These are phyloP conservation scores for Amanita rubescens DNA, from an alignment of 768 basidiomycete genomes.

Conservation along the genomic window DNA sequence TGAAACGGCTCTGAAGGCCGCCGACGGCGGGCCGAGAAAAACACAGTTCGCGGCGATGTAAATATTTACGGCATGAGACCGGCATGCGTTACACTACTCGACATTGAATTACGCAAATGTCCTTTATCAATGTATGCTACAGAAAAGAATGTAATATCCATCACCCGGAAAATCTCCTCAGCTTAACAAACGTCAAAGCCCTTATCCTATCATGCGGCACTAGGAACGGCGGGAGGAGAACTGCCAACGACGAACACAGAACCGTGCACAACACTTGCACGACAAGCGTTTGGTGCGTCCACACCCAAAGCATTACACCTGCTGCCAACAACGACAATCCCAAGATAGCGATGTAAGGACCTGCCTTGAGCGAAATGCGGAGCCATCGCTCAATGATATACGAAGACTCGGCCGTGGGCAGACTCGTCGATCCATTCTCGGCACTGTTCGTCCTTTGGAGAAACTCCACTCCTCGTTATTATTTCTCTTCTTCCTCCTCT, in stretches of 20 bases:
- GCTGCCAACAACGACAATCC: not conserved
- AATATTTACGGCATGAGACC: too few relatives aligned
- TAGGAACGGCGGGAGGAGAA: not conserved
- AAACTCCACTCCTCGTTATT: not conserved
- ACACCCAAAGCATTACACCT: conserved; percentile 4
- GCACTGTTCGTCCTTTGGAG: not conserved
- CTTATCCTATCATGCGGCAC: not conserved
- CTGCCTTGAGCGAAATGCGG: not conserved
- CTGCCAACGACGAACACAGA: not conserved
- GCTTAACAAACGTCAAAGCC: not conserved
- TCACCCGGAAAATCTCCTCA: not conserved
- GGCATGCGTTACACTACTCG: too few relatives aligned
- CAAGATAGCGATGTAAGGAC: not conserved
- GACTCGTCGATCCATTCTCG: not conserved
- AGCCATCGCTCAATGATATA: not conserved
- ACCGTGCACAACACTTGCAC: not conserved
- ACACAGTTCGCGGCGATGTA: too few relatives aligned
- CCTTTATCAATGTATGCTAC: not conserved
- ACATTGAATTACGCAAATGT: too few relatives aligned
- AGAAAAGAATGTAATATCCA: too few relatives aligned
- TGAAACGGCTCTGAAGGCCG: too few relatives aligned
- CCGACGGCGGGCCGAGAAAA: too few relatives aligned
- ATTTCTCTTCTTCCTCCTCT: not conserved
- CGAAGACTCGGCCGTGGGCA: not conserved
- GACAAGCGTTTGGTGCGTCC: not conserved